Base-by-base conservation (phyloP, 2,329 filamentous ascomycete species). In the Aspergillus niger region DNA sequence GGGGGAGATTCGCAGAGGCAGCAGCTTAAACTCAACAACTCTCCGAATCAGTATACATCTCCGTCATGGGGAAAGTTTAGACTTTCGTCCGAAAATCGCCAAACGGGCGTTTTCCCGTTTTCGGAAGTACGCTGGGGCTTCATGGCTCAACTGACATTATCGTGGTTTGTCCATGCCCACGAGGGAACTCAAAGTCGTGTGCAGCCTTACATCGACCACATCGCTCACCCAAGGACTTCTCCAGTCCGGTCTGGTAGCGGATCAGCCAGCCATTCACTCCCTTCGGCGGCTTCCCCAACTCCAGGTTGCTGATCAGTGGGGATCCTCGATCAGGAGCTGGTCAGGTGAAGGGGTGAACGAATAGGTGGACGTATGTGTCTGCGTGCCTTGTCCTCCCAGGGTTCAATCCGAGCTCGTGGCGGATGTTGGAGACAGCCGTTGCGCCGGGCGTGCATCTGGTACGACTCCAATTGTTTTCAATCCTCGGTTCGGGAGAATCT, bases 391-490 rank as follows among this genome's bases (percentile, higher is more conserved):
- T 44, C 36, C n/a, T 53, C 39, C 56, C 39, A 53, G 8, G 55
- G 55, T 49, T 50, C 17, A 11, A 47, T 43, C 28, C 30, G 10
- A 32, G 32, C 30, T 59, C 54, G 32, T 48, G 44, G 44, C 43
- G 28, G 15, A 30, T 57, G 39, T 57, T 61, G 58, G 58, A 53
- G 54, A 52, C 54, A 53, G 48, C 58, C 54, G 58, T 60, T 60
- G 36, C 51, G n/a, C 48, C 15, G 52, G 32, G 48, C 48, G 38
- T 39, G 49, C 36, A 30, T 57, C 8, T 51, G 57, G 51, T 41
- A 53, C 30, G 51, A 61, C 59, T 61, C 59, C 59, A 59, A 61
- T 26, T 52, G 28, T 28, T 48, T 56, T 52, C 56, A 43, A 20
- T 24, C 30, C 30, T 47, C 57, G 59, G 59, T 59, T 61, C 56